These are phyloP conservation scores for Elsinoe fawcettii DNA, from an alignment of 2,329 filamentous ascomycete species.

Conservation along the genomic window DNA sequence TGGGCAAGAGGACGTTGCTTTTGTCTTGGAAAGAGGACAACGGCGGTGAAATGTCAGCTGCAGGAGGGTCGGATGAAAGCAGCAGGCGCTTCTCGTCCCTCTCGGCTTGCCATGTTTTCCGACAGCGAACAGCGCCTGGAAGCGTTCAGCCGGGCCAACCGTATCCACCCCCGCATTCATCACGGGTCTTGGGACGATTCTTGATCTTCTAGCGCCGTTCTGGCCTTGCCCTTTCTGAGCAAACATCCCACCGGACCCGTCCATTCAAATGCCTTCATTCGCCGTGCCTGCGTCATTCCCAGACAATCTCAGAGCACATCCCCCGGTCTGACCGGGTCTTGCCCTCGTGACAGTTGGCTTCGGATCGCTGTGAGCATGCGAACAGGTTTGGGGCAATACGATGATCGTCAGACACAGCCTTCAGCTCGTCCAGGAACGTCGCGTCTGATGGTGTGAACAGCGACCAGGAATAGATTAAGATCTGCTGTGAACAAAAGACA, in stretches of 20 bases:
- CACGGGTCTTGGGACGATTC: background rate
- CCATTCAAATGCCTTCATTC: background rate
- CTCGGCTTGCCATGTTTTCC: background rate
- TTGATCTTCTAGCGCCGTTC: background rate
- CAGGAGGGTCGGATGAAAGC: background rate
- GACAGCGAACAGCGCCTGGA: background rate
- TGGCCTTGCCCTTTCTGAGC: background rate
- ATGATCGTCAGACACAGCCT: background rate
- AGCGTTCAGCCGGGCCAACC: background rate
- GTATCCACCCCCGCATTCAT: conserved; percentile 9
- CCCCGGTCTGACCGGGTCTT: conserved; percentile 6
- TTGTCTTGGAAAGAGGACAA: conserved; percentile 3
- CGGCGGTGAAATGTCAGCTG: conserved; percentile 7
- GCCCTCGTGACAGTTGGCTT: conserved; percentile 7
- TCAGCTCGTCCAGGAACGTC: background rate
- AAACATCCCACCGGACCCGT: background rate
- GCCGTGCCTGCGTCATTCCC: conserved; percentile 11
- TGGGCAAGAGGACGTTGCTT: conserved; percentile 1
- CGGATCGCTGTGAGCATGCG: background rate
- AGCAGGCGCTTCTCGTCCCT: too few relatives aligned
- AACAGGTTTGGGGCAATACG: background rate
- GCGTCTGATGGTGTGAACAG: background rate
- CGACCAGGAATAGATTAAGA: background rate
- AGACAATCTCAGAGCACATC: background rate
- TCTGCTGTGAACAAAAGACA: background rate